These are phyloP conservation scores for Solanum chaucha DNA, from an alignment of 257 asterid genomes.

Conservation along the genomic window DNA sequence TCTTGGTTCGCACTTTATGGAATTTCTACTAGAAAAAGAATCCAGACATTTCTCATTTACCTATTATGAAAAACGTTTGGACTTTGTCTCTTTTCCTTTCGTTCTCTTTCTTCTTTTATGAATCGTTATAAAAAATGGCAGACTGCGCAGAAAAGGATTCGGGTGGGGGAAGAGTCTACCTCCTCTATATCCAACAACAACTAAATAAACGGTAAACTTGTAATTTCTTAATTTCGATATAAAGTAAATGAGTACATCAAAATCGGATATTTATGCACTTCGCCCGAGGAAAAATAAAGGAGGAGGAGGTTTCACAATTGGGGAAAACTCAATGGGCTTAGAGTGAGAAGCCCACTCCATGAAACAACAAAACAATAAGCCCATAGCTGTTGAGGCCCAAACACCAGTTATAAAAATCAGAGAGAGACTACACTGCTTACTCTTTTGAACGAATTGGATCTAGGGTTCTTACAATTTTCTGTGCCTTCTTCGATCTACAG, in stretches of 20 bases:
- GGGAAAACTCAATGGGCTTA: background rate
- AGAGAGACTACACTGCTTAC: accelerated
- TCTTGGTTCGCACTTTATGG: background rate
- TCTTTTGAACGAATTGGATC: background rate
- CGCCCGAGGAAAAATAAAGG: background rate
- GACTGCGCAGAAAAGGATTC: background rate
- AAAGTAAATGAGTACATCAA: background rate
- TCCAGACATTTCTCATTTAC: background rate
- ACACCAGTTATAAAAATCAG: background rate
- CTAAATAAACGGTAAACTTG: background rate
- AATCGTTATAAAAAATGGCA: background rate
- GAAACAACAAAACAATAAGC: background rate
- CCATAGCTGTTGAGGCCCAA: background rate
- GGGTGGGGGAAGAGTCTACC: background rate
- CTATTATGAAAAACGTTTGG: no score
- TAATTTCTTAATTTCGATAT: no score
- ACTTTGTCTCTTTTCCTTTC: background rate
- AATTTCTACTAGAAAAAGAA: no score
- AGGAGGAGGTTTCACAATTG: background rate
- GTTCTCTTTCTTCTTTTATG: background rate
- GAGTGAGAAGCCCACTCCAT: background rate
- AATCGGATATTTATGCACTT: background rate
- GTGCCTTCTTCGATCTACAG: constrained; percentile 1
- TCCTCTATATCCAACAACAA: background rate
- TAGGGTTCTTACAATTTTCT: constrained; percentile 14